These are phyloP conservation scores for Botryotinia globosa DNA, from an alignment of 2,329 filamentous ascomycete species.

Conservation along the genomic window DNA sequence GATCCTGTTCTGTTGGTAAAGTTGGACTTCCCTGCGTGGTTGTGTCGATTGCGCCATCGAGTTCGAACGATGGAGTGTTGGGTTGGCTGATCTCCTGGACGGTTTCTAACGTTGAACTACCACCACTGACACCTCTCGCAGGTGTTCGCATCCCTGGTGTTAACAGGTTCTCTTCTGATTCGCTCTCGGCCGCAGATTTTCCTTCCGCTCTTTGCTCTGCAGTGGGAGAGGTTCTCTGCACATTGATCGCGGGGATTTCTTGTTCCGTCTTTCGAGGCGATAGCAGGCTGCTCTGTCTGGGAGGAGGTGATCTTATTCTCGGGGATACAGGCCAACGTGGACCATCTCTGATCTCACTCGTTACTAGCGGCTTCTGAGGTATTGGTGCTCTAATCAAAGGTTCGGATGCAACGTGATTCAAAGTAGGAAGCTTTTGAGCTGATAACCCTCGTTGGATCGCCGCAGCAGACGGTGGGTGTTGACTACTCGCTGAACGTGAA, in stretches of 20 bases:
- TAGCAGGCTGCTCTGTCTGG: constrained; percentile 49
- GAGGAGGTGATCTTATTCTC: constrained; percentile 73
- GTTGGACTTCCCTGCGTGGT: constrained; percentile 47
- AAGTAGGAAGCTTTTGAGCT: constrained; percentile 59
- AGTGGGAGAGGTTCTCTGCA: constrained; percentile 47
- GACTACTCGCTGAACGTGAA: constrained; percentile 49
- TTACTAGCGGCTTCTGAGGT: constrained; percentile 58
- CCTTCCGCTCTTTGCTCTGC: constrained; percentile 41
- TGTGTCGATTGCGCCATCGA: constrained; percentile 50
- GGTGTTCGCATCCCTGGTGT: constrained; percentile 56
- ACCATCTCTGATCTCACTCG: constrained; percentile 50
- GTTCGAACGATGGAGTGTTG: constrained; percentile 59
- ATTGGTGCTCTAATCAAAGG: constrained; percentile 57
- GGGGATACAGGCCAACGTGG: constrained; percentile 77
- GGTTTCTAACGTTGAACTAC: constrained; percentile 71
- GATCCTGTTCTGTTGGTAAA: constrained; percentile 42
- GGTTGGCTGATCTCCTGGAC: constrained; percentile 86
- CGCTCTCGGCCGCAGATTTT: constrained; percentile 28
- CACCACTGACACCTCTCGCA: constrained; percentile 56
- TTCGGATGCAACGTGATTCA: constrained; percentile 62
- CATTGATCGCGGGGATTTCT: constrained; percentile 52
- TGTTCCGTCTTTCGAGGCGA: constrained; percentile 48
- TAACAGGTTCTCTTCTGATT: constrained; percentile 34
- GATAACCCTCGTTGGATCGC: constrained; percentile 67
- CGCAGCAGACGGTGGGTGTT: constrained; percentile 58